Evolutionary conservation across 352 stramenopile species (phyloP), one percentile per base, ranked within the genome.

Genomic region (Elongisporangium prolatum): DNA sequence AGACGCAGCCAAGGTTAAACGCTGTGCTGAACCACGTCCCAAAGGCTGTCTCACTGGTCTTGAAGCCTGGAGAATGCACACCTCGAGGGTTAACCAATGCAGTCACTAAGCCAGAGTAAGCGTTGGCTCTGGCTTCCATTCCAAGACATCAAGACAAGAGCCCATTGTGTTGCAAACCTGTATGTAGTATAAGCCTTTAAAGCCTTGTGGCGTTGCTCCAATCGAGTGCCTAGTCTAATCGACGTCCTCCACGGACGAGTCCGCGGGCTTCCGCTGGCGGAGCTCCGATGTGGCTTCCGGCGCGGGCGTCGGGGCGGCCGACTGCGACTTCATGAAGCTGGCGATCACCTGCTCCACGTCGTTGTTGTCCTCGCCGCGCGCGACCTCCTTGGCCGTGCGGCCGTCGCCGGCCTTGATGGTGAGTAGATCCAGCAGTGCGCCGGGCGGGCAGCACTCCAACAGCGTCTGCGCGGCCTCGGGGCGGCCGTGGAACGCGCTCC

Each of bases 401-500:
- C 77, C 81, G 58, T 93, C 81, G 4, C 63, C 69, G 6, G 83
- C 73, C 69, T 78, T 89, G 44, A 79, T 57, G 21, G 56, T 60
- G 9, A 91, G 61, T 55, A 91, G 68, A 57, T 75, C 55, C 10
- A 66, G 69, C 9, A 71, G 65, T 58, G 84, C 77, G 18, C 61
- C 53, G 16, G 49, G 56, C 25, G 72, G 73, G 34, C 74, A 68
- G 37, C 37, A 65, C 20, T 74, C 72, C 1, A 93, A 64, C 44
- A 93, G 71, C 21, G 75, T 64, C 48, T 88, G 72, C 5, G 84
- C 81, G 24, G 81, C 75, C 57, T 93, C 82, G 3, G 81, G 81
- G 56, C 80, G 76, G 59, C 75, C 84, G 58, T 93, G 81, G 73
- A 91, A 93, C 21, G 82, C 84, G 65, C 76, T 84, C 84, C 84